phyloP scores from a whole-genome alignment of 345 rosid species.

The Lumnitzera racemosa region DNA sequence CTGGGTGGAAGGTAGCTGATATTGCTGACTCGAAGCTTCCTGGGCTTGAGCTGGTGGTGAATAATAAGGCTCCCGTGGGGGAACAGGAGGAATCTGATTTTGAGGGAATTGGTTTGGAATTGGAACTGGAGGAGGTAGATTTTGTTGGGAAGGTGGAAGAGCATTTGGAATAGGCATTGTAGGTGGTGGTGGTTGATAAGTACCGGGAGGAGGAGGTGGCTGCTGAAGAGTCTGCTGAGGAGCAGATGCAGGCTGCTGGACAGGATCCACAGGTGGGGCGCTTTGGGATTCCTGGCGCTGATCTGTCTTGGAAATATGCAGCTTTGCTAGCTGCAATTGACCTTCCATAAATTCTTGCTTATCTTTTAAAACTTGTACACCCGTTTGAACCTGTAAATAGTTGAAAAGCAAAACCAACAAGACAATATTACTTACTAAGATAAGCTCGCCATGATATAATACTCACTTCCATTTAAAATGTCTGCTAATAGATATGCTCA shows the following conservation, averaged over 20 bases:
- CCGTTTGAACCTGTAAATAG: constrained; percentile 61
- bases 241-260: constrained; percentile 42
- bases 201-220: constrained; percentile 23
- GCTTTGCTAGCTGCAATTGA: constrained; percentile 55
- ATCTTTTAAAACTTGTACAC: constrained; percentile 61
- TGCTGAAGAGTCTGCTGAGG: constrained; percentile 42
- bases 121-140: constrained; percentile 43
- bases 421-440: not conserved
- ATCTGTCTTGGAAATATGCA: constrained; percentile 46
- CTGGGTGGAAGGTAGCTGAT: constrained; percentile 45
- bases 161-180: constrained; percentile 29
- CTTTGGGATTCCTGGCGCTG: constrained; percentile 40
- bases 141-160: constrained; percentile 38
- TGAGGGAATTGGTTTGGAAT: constrained; percentile 53
- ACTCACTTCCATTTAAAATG: too few species aligned
- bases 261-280: constrained; percentile 29
- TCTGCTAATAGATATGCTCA: too few species aligned
- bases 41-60: constrained; percentile 52
- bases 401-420: constrained; percentile 5
- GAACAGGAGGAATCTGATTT: constrained; percentile 33
- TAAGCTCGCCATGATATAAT: too few species aligned
- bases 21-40: constrained; percentile 55
- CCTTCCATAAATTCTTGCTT: constrained; percentile 67
- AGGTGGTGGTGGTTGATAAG: constrained; percentile 25
- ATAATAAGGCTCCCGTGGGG: constrained; percentile 67